These are phyloP conservation scores for Silybum marianum DNA, from an alignment of 129 eudicot species.

Conservation along the genomic window DNA sequence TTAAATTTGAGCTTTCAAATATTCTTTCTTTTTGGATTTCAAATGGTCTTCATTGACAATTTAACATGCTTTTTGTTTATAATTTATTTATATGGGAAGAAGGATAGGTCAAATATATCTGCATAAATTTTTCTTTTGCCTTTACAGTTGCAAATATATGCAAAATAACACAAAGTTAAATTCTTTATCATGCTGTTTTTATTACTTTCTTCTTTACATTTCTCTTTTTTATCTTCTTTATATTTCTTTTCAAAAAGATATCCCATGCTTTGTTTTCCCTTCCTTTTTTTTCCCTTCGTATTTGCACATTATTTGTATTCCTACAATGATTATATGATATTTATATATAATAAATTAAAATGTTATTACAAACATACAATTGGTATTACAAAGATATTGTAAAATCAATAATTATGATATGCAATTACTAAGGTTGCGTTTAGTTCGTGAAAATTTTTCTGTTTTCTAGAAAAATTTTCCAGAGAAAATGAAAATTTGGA, in stretches of 20 bases:
- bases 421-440: no score
- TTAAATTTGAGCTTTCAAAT: not conserved
- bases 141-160: not conserved
- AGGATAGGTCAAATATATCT: slow-evolving; percentile 33
- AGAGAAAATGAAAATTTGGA: no score
- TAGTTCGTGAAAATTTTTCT: no score
- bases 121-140: slow-evolving; percentile 17
- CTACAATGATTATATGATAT: no score
- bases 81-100: not conserved
- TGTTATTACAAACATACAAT: not conserved
- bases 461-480: no score
- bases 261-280: not conserved
- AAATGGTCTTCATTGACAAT: slow-evolving; percentile 18
- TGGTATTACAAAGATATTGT: not conserved
- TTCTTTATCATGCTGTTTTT: slow-evolving; percentile 23
- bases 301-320: not conserved
- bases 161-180: slow-evolving; percentile 12
- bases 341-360: no score
- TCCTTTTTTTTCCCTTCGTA: no score
- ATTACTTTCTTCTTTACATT: slow-evolving; percentile 9
- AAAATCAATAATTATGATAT: not conserved
- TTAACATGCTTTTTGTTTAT: not conserved
- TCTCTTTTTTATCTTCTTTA: not conserved
- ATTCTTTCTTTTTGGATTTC: not conserved
- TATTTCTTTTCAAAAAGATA: slow-evolving; percentile 28